Evolutionary conservation across 2,329 filamentous ascomycete genomes (phyloP), one percentile per base, ranked within the genome.

Genomic region (Zarea fungicola): DNA sequence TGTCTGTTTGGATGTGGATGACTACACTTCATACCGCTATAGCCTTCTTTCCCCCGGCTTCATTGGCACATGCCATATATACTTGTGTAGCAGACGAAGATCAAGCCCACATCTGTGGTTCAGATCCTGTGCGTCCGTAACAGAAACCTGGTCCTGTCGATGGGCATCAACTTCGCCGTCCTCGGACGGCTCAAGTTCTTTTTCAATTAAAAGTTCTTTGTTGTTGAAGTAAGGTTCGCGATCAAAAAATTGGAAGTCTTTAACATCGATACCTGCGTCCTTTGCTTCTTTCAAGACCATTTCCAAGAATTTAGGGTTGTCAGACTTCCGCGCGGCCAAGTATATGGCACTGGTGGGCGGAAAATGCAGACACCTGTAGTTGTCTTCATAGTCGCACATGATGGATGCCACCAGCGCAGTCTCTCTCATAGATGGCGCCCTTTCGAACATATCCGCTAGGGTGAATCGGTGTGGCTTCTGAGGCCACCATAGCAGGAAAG

Each of bases 51-150:
- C 41, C 11, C 41, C 41, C 9, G 41, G 41, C 41, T 32, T 16
- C 41, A 43, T 34, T 23, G 41, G 41, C 7, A 34, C 8, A 25
- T 43, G 41, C 41, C 41, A 43, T 43, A 43, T 43, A 43, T 34
- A 35, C 41, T 43, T 43, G 21, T 43, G 41, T 14, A 43, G 19
- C 19, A 34, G 29, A 34, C 29, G 11, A 25, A 43, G 41, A 35
- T 43, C 29, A 35, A 43, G 26, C 29, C 18, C 25, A 6, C 13
- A 25, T 35, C 41, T 43, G 14, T 43, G 28, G 19, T 42, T 3
- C 31, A 42, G 16, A 32, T 32, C 18, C 9, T 22, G 18, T 42
- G 11, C 16, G 5, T 4, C 23, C 26, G 4, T 11, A 42, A 42
- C 16, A 42, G 14, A 42, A 42, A 42, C 40, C 25, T 28, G 26